A percentile compares a stretch with the other conserved stretches of the same genome.
phyloP scores from a whole-genome alignment of 345 rosid species.

The Citrus hindsii region DNA sequence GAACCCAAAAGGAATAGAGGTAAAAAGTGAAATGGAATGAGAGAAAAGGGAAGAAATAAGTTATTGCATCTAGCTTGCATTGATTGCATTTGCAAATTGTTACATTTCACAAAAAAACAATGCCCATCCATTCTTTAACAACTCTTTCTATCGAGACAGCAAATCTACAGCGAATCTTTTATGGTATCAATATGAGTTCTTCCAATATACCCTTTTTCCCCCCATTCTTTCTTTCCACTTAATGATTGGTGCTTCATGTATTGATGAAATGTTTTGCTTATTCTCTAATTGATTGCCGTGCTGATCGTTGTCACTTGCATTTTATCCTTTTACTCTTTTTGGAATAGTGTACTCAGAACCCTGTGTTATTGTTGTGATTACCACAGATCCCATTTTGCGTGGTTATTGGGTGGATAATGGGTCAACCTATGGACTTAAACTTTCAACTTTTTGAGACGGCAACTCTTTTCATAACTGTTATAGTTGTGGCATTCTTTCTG shows the following conservation, averaged over 20 bases:
- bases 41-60: background rate
- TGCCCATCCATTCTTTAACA: background rate
- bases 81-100: background rate
- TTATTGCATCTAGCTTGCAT: background rate
- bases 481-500: slow-evolving; percentile 54
- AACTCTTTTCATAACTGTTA: slow-evolving; percentile 66
- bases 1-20: no score
- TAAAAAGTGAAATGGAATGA: no score
- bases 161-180: background rate
- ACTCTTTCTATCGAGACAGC: background rate
- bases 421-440: slow-evolving; percentile 73
- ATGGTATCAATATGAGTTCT: background rate
- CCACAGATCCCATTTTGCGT: slow-evolving; percentile 83
- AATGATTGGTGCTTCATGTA: background rate
- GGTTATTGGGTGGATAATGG: slow-evolving; percentile 85
- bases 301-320: background rate
- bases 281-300: background rate
- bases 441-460: slow-evolving; percentile 92
- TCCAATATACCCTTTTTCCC: background rate
- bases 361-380: background rate
- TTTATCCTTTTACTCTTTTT: background rate
- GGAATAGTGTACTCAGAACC: background rate
- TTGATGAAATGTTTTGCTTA: background rate
- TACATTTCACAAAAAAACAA: background rate
- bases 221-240: background rate